Evolutionary conservation across 768 basidiomycete species (phyloP).

Genomic region (Collybia mongolica): DNA sequence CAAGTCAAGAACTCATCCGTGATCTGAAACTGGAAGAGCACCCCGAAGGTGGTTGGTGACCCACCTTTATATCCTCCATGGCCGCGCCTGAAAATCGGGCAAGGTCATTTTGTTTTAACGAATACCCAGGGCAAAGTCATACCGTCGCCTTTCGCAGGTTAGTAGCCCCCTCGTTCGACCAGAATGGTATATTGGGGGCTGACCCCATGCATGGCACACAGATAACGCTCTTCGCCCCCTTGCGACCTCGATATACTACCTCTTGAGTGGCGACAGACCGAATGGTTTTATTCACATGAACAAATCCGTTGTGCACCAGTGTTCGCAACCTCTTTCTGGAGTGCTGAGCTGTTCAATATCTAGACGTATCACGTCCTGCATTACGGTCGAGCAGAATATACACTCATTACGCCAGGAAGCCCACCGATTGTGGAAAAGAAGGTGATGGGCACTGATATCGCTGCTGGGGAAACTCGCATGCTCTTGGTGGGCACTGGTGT

Average conservation of each 20-base stretch:
- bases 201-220: too few species aligned
- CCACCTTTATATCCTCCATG: too few species aligned
- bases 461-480: constrained; percentile 42
- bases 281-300: constrained; percentile 45
- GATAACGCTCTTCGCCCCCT: constrained; percentile 21
- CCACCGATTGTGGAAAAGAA: constrained; percentile 33
- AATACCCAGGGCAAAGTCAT: too few species aligned
- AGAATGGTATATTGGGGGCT: too few species aligned
- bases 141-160: too few species aligned
- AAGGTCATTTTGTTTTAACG: too few species aligned
- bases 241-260: constrained; percentile 48
- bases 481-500: constrained; percentile 49
- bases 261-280: constrained; percentile 39
- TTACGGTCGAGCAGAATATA: constrained; percentile 50
- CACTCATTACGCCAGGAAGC: constrained; percentile 33
- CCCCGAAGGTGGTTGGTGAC: too few species aligned
- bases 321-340: neutral
- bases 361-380: constrained; percentile 54
- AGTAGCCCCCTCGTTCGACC: too few species aligned
- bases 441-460: constrained; percentile 41
- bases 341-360: neutral
- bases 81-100: too few species aligned
- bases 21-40: too few species aligned
- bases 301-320: constrained; percentile 39
- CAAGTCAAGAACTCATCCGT: too few species aligned